These are phyloP conservation scores for Petasospora fabianii DNA, from an alignment of 1,139 yeast species.

Conservation along the genomic window DNA sequence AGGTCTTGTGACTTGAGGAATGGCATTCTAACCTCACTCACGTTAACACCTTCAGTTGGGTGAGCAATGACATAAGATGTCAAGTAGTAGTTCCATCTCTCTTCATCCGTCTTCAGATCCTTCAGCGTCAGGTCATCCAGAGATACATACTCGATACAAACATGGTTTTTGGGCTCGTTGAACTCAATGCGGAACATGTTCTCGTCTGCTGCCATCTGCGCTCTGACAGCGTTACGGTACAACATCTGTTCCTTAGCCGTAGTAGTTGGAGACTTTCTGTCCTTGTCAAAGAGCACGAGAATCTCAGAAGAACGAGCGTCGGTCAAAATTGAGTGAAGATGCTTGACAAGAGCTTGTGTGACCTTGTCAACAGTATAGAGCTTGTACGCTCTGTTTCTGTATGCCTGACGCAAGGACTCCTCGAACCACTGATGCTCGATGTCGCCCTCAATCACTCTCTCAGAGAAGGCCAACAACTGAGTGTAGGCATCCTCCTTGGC, in stretches of 20 bases:
- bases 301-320: slow-evolving; percentile 85
- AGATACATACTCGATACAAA: slow-evolving; percentile 81
- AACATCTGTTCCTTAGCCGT: slow-evolving; percentile 85
- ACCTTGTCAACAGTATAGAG: slow-evolving; percentile 92
- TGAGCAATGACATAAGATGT: slow-evolving; percentile 92
- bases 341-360: slow-evolving; percentile 84
- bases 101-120: slow-evolving; percentile 71
- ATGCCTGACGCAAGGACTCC: slow-evolving; percentile 92
- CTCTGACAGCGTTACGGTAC: slow-evolving; percentile 84
- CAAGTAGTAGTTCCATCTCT: slow-evolving; percentile 86
- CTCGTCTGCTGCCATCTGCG: slow-evolving; percentile 78
- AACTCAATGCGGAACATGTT: slow-evolving; percentile 86
- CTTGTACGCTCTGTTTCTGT: slow-evolving; percentile 88
- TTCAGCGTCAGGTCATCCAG: slow-evolving; percentile 83
- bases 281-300: slow-evolving; percentile 75
- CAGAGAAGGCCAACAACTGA: slow-evolving; percentile 72
- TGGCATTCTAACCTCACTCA: slow-evolving; percentile 71
- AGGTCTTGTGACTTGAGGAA: slow-evolving; percentile 56
- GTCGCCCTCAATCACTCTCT: slow-evolving; percentile 81
- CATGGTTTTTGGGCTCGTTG: slow-evolving; percentile 48
- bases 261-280: slow-evolving; percentile 53
- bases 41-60: slow-evolving; percentile 96
- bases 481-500: slow-evolving; percentile 68
- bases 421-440: slow-evolving; percentile 95
- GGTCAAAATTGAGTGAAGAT: slow-evolving; percentile 72